Base-by-base conservation (phyloP, 805 yeast species). In the Priceomyces carsonii region DNA sequence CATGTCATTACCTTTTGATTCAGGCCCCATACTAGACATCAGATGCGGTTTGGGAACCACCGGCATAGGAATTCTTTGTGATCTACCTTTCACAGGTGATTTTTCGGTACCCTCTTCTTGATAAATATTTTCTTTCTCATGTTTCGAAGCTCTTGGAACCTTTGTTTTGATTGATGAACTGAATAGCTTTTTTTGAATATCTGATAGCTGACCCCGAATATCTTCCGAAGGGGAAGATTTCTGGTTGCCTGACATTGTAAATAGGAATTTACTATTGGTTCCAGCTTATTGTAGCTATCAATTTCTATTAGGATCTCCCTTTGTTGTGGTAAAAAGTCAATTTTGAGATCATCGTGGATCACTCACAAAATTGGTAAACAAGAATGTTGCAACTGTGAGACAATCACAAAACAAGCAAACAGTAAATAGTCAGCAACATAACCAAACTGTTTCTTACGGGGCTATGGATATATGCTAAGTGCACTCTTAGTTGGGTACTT, bases 1-100 rank as follows among this genome's bases (percentile, higher is more conserved):
- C 66, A 82, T 77, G 40, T 83, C 85, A 44, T 78, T 78, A 14
- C 79, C 78, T 39, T 66, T 69, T 6, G 67, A 51, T 45, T 69
- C 75, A 1, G 71, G 71, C 7, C 69, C 66, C 35, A 67, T 45
- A 3, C 53, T 50, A n/a, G 67, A 66, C 6, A 59, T 35, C 2
- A 57, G 51, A 10, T 44, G 56, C 3, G 55, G 51, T 13, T 47
- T 25, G 3, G 42, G 38, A 5, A 38, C 37, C 21, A 30, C 28
- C 12, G 44, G 44, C 23, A 24, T 20, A 8, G 35, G 21, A 14
- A 29, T 15, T 36, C 27, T 25, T 24, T 18, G 29, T 6, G 30
- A 21, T 28, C 16, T 30, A 6, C 18, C 29, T 15, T 19, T 15
- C 17, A 15, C 5, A 9, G 19, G 33, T 29, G 24, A 17, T 12